A percentile compares a stretch with the other conserved stretches of the same genome.
phyloP scores from a whole-genome alignment of 2,329 filamentous ascomycete species.

The Drechmeria coniospora region DNA sequence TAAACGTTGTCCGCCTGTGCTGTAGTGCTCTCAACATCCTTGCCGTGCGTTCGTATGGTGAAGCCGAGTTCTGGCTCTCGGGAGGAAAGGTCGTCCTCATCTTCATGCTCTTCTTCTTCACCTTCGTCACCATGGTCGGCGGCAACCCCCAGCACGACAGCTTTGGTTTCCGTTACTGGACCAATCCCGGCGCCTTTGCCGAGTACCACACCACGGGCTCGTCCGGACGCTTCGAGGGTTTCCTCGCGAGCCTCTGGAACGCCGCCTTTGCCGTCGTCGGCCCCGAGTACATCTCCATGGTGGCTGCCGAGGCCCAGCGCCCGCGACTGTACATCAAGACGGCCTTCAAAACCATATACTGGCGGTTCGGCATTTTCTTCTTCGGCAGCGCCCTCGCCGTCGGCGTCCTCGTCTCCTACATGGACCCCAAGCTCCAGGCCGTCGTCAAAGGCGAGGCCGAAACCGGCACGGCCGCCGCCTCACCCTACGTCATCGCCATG shows the following conservation, averaged over 20 bases:
- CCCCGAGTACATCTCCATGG: constrained; percentile 53
- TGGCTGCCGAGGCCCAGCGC: constrained; percentile 53
- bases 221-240: constrained; percentile 55
- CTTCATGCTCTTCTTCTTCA: constrained; percentile 53
- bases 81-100: constrained; percentile 51
- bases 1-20: constrained; percentile 12
- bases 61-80: constrained; percentile 56
- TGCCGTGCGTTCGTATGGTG: constrained; percentile 50
- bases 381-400: constrained; percentile 51
- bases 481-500: constrained; percentile 50
- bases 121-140: constrained; percentile 67
- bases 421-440: constrained; percentile 36
- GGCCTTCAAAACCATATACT: constrained; percentile 61
- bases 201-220: constrained; percentile 42
- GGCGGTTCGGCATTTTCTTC: constrained; percentile 56
- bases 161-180: constrained; percentile 59
- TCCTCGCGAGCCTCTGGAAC: constrained; percentile 50
- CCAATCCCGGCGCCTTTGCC: constrained; percentile 23
- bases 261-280: constrained; percentile 49
- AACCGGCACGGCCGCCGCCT: constrained; percentile 34
- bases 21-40: constrained; percentile 44
- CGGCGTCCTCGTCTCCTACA: constrained; percentile 50
- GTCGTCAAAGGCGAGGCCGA: constrained; percentile 29
- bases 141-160: constrained; percentile 56
- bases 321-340: constrained; percentile 48